Base-by-base conservation (phyloP, 768 basidiomycete species). In the Suillus sp. region DNA sequence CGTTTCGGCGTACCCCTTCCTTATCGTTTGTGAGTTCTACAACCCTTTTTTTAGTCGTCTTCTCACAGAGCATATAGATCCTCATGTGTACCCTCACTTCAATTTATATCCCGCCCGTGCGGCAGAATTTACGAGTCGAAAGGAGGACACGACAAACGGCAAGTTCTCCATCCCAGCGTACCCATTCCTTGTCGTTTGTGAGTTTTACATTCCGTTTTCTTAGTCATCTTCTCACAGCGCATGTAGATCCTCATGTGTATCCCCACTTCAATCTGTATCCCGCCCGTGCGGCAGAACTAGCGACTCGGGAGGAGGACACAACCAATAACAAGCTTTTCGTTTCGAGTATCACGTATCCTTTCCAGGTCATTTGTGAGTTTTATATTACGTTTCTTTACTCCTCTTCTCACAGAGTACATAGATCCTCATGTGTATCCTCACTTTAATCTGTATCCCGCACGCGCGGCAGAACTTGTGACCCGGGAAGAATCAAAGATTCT, bases 391-490 rank as follows among this genome's bases (percentile, higher is more conserved):
- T 32, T 27, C n/a, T n/a, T 18, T 14, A 30, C n/a, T 58, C 18
- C 13, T 27, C n/a, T 25, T 56, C 37, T 64, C 30, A 56, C 62
- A 25, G 25, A n/a, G 34, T 32, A 40, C 3, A 22, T 34, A 83
- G 81, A 83, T 72, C 78, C 80, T 30, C 69, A 77, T 18, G 74
- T 77, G 30, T 79, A 79, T 62, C 72, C 75, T 11, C 43, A 65
- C 27, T 72, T 75, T 56, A 66, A 74, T 48, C 54, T 77, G 34
- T 77, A 76, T 60, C 74, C 74, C 9, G 5, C 43, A 5, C 27
- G 50, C 11, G 25, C 77, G 62, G 54, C 54, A 55, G 54, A 75
- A 74, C 4, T 34, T 22, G 14, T 25, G 22, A 55, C 34, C 34
- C 34, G 34, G 34, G 34, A 37, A 55, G 34, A 55, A 55, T 37